phyloP scores from a whole-genome alignment of 2,329 filamentous ascomycete genomes.

The Hypoxylon sp. region DNA sequence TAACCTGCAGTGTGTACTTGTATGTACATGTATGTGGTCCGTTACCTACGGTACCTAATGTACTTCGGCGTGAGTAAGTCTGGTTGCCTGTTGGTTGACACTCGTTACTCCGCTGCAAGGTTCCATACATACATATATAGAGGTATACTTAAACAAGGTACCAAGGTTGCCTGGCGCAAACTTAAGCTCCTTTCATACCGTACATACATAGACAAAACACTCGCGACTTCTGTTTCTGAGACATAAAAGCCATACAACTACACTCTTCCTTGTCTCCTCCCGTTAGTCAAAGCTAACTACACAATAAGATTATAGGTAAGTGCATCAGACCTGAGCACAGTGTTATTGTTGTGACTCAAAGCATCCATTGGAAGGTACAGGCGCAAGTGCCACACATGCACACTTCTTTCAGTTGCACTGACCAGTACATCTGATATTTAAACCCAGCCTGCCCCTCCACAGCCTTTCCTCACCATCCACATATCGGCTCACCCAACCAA shows the following conservation, averaged over 20 bases:
- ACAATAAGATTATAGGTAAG: conserved; percentile 4
- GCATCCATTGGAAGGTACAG: neutral
- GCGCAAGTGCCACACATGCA: neutral
- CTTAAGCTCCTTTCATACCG: too few relatives aligned
- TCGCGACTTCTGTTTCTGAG: too few relatives aligned
- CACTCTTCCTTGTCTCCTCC: neutral
- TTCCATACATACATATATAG: neutral
- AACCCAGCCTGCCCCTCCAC: conserved; percentile 26
- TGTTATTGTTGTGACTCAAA: conserved; percentile 8
- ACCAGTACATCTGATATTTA: neutral
- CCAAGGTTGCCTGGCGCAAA: neutral
- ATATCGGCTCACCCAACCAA: conserved; percentile 9
- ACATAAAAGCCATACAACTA: neutral
- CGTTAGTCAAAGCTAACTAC: neutral
- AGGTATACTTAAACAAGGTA: too few relatives aligned
- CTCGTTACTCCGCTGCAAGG: neutral
- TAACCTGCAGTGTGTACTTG: too few relatives aligned
- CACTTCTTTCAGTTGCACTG: neutral
- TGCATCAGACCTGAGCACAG: neutral
- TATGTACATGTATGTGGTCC: too few relatives aligned
- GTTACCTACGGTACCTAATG: neutral
- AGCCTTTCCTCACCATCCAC: neutral
- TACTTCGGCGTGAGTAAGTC: conserved; percentile 12
- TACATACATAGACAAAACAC: too few relatives aligned
- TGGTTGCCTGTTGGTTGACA: neutral